Base-by-base conservation (phyloP, 176 grass and related monocot genomes). In the Oryza punctata region DNA sequence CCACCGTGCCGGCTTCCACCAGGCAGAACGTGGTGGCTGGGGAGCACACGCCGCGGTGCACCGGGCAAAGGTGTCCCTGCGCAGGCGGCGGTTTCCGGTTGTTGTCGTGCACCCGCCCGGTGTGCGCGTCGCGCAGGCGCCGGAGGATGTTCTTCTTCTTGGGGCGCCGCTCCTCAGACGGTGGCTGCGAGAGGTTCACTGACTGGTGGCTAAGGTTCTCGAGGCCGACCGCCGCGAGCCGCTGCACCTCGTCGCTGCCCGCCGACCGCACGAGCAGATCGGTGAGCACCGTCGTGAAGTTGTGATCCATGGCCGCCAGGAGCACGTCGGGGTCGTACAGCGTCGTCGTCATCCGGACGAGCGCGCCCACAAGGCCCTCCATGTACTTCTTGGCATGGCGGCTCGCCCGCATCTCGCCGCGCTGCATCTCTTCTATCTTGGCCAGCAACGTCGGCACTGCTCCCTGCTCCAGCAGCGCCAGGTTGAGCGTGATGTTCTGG, bases 191-290 rank as follows among this genome's bases (percentile, higher is more conserved):
- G 0, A 96, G 88, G 61, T 66, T 78, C 5, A 80, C n/a, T 4
- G 97, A 92, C 23, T 90, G 81, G 10, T 73, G 82, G 47, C 91
- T 91, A 50, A 99, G 97, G 86, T 99, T 99, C 86, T 82, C 82
- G 0, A 99, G 87, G 15, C 93, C 93, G 0, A 85, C 80, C 7
- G 93, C 90, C 3, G 91, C 97, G 2, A 96, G 89, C 78, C 86
- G 78, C 87, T 96, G 93, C 38, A 94, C 88, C 86, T 96, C 93
- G 10, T 95, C 90, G 30, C 91, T 94, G 49, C 91, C 85, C 0
- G 71, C 54, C 1, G 91, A 80, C 26, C 89, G 82, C 37, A 91
- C 75, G 0, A 99, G 83, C 43, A 98, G 88, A 9, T 92, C 91
- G 0, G 87, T 77, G 57, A 99, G 87, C 69, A 94, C 81, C 16